Conservation (phyloP, 2,329 filamentous ascomycete species). For the Aplosporella prunicola region DNA sequence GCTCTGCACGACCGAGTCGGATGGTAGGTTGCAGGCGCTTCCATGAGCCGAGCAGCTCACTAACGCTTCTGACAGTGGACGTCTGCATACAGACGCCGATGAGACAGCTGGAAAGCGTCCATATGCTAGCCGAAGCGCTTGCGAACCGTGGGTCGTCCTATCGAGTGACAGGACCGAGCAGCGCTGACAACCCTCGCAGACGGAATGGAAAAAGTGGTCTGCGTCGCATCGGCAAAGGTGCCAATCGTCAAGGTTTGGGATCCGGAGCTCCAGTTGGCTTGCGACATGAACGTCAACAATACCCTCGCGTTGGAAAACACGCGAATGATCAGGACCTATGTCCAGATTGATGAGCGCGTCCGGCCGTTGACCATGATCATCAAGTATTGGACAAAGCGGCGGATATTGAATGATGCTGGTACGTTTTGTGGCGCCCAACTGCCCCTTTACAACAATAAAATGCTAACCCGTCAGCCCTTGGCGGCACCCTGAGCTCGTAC, state of each 20-base stretch:
- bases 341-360: slow-evolving; percentile 83
- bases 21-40: slow-evolving; percentile 53
- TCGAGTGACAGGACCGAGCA: too few species aligned
- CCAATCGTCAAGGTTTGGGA: slow-evolving; percentile 99
- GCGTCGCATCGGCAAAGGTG: slow-evolving; percentile 88
- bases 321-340: slow-evolving; percentile 94
- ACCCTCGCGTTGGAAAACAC: slow-evolving; percentile 92
- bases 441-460: too few species aligned
- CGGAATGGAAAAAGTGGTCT: slow-evolving; percentile 94
- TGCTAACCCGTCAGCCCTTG: slow-evolving; percentile 54
- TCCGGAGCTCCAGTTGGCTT: slow-evolving; percentile 77
- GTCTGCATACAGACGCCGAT: slow-evolving; percentile 92
- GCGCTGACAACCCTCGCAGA: slow-evolving; percentile 44
- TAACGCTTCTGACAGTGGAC: slow-evolving; percentile 56
- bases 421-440: slow-evolving; percentile 29
- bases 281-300: slow-evolving; percentile 99
- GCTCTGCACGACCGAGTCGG: slow-evolving; percentile 89
- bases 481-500: slow-evolving; percentile 92
- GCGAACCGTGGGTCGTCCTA: slow-evolving; percentile 69
- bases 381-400: slow-evolving; percentile 91
- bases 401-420: slow-evolving; percentile 95
- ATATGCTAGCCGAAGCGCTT: slow-evolving; percentile 78
- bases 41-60: slow-evolving; percentile 7
- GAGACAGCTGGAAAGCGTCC: slow-evolving; percentile 81
- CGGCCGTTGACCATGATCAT: slow-evolving; percentile 91